These are phyloP conservation scores for Ilex asprella DNA, from an alignment of 257 asterid species.

Conservation along the genomic window DNA sequence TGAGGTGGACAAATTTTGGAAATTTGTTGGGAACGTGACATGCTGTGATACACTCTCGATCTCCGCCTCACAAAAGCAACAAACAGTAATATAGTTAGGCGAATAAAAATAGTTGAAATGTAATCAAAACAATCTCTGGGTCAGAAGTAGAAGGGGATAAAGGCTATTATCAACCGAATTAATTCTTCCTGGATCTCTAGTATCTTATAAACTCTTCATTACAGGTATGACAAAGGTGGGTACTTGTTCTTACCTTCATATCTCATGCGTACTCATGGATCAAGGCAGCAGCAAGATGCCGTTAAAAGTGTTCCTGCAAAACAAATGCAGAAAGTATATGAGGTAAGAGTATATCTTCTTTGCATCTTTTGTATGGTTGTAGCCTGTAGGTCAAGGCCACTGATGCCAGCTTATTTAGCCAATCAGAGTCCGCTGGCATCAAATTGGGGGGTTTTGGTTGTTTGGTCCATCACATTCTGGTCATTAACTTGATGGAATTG, in stretches of 20 bases:
- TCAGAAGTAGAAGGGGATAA: slow-evolving; percentile 2
- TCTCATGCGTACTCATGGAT: slow-evolving; percentile 94
- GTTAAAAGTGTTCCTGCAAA: slow-evolving; percentile 54
- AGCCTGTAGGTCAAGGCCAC: neutral
- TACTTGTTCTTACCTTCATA: slow-evolving; percentile 89
- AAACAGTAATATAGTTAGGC: no score
- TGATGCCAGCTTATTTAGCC: no score
- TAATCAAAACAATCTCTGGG: no score
- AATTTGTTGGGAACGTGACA: neutral
- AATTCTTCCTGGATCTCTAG: no score
- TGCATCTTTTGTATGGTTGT: neutral
- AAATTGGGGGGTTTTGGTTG: neutral
- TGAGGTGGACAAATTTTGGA: neutral
- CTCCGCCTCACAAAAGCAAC: neutral
- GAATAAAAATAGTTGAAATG: no score
- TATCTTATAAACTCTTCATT: slow-evolving; percentile 19
- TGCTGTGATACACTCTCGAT: neutral
- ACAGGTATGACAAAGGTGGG: slow-evolving; percentile 93
- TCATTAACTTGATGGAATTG: no score
- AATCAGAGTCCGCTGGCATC: no score
- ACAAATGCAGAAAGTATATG: slow-evolving; percentile 80
- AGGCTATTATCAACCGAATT: neutral
- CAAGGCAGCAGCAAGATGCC: slow-evolving; percentile 71
- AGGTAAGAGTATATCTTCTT: slow-evolving; percentile 44
- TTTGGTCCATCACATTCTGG: neutral